Evolutionary conservation across 1,284 basidiomycete species (phyloP).

Genomic region (Cryptococcus hybrid): DNA sequence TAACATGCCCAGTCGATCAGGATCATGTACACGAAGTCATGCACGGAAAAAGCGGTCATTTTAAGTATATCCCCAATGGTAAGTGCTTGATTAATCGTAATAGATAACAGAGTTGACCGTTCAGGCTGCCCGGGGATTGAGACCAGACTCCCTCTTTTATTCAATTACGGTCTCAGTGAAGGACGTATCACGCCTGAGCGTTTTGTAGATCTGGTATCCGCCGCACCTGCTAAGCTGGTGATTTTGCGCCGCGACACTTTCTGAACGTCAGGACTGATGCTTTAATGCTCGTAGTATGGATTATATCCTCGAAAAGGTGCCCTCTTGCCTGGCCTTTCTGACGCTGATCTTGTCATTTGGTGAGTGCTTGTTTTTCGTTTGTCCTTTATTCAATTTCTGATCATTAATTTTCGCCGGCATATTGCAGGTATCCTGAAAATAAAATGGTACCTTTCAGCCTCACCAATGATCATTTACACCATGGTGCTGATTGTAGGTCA

Average conservation of each 20-base stretch:
- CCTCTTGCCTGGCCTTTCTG: conserved; percentile 11
- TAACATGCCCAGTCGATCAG: neutral
- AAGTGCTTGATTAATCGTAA: neutral
- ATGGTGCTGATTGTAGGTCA: conserved; percentile 15
- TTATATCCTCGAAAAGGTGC: conserved; percentile 20
- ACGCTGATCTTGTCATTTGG: conserved; percentile 17
- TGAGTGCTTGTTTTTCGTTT: neutral
- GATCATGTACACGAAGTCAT: neutral
- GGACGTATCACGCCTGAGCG: conserved; percentile 11
- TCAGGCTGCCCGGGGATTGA: conserved; percentile 10
- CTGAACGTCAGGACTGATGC: no score
- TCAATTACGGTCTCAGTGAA: conserved; percentile 7
- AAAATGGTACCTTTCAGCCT: conserved; percentile 2
- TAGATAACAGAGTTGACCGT: no score
- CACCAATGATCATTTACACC: conserved; percentile 11
- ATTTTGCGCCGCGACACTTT: neutral
- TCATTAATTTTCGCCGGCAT: neutral
- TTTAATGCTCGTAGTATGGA: conserved; percentile 3
- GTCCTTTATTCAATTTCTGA: neutral
- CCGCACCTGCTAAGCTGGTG: conserved; percentile 18
- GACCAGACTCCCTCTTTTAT: conserved; percentile 18
- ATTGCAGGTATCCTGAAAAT: conserved; percentile 3
- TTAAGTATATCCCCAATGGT: conserved; percentile 19
- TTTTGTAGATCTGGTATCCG: conserved; percentile 18
- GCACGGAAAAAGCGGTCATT: conserved; percentile 6